Conservation (phyloP, 257 asterid species). For the Solanum paucissectum region DNA sequence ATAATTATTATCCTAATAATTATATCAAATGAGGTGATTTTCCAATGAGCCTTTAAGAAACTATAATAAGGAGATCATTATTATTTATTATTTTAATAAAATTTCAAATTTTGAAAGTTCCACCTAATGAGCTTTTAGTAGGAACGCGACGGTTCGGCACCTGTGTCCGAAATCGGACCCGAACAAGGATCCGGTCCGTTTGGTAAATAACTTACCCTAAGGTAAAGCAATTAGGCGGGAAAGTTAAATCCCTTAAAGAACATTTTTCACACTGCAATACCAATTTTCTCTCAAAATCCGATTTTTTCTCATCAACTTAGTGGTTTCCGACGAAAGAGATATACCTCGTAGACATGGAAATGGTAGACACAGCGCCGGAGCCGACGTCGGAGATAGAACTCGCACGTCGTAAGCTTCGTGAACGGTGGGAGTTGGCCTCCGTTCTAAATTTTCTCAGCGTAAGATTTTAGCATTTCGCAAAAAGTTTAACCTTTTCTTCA, state of each 20-base stretch:
- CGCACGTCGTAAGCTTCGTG: constrained; percentile 47
- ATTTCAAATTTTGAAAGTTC: neutral
- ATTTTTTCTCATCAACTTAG: neutral
- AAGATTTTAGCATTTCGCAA: neutral
- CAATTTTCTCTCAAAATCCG: neutral
- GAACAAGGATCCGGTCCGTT: neutral
- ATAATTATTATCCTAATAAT: neutral
- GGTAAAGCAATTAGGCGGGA: constrained; percentile 38
- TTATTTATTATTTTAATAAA: neutral
- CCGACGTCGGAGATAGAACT: constrained; percentile 20
- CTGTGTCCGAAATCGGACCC: neutral
- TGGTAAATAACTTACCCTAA: neutral
- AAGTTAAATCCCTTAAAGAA: constrained; percentile 4
- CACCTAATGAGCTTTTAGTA: neutral
- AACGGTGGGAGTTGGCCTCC: constrained; percentile 89
- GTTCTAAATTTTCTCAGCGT: constrained; percentile 78
- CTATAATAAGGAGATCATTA: neutral
- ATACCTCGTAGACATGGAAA: constrained; percentile 1
- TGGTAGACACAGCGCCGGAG: constrained; percentile 8
- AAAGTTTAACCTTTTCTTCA: neutral
- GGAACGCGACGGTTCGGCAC: neutral
- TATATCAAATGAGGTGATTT: neutral
- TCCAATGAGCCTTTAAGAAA: neutral
- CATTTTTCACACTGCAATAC: neutral
- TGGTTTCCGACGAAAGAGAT: constrained; percentile 2